Evolutionary conservation across 305 asterid species (phyloP).

Genomic region (Vinca major): DNA sequence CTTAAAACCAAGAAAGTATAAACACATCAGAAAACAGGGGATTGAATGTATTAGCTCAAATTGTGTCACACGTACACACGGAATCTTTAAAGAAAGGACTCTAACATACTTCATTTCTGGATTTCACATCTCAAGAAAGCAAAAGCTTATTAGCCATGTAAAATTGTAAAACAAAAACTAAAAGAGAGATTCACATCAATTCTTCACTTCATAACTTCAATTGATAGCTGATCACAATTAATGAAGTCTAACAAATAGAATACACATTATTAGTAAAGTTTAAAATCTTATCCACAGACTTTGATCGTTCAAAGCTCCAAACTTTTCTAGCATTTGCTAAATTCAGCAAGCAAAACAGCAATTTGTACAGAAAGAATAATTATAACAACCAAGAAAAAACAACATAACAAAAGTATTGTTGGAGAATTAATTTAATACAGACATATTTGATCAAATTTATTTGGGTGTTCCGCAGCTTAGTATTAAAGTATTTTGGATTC

Average conservation of each 20-base stretch:
- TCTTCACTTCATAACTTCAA: no score
- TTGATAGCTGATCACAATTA: no score
- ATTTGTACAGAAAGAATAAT: not conserved
- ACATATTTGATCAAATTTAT: no score
- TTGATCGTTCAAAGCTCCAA: not conserved
- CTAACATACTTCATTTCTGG: not conserved
- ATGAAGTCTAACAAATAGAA: not conserved
- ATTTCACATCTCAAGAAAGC: not conserved
- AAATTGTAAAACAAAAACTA: not conserved
- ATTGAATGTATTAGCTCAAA: not conserved
- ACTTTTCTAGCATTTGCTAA: not conserved
- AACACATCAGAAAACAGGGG: not conserved
- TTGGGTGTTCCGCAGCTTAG: no score
- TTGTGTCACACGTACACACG: not conserved
- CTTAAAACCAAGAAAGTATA: not conserved
- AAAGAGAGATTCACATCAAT: not conserved
- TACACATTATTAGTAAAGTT: not conserved
- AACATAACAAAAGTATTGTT: not conserved
- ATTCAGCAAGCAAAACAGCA: not conserved
- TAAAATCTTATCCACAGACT: not conserved
- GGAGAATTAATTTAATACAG: not conserved
- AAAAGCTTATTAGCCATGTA: not conserved
- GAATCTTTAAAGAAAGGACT: not conserved
- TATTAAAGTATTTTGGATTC: no score
- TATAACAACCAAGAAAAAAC: not conserved